Evolutionary conservation across 2,329 filamentous ascomycete genomes (phyloP), one percentile per base, ranked within the genome.

Genomic region (Beauveria scarabaeidicola): DNA sequence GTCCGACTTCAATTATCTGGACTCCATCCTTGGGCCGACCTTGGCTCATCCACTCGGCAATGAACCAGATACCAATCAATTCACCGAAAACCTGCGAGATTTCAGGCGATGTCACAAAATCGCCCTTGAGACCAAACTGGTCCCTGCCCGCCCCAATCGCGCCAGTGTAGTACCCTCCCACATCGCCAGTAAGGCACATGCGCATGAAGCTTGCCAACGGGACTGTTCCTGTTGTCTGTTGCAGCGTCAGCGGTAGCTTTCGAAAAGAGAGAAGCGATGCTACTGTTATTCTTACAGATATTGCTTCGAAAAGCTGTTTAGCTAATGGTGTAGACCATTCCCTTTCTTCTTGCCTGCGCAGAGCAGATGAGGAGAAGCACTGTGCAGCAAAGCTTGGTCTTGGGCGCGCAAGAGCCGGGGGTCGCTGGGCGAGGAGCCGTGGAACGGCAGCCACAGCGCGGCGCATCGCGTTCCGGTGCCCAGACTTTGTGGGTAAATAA

Each of bases 1-100:
- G 94, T 0, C 94, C 94, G 65, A 97, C 86, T 74, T 99, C 94
- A 69, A 99, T 91, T 64, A 99, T 78, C 70, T 97, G 88, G 17
- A 97, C 86, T 27, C 90, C 90, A 32, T 81, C 78, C 62, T 77
- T 83, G 59, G 83, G 88, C 62, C 81, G 81, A 17, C 91, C 92
- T 72, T 99, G 94, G 44, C 89, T 88, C 72, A 97, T 89, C 93
- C 94, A 99, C 78, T 99, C 94, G 46, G 93, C 87, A 55, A 97
- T 87, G 63, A 96, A 87, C 94, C 94, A 99, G 66, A 99, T 84
- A 5, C 91, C 94, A 60, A 97, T 80, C 29, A 99, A 80, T 75
- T 99, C 94, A 25, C 94, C 94, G 74, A 99, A 99, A 13, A 97
- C 83, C 71, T 97, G 94, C 1, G 92, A 97, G 67, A 99, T 97